Evolutionary conservation across 1,284 basidiomycete species (phyloP).

Genomic region (Lignosus rhinocerotis): DNA sequence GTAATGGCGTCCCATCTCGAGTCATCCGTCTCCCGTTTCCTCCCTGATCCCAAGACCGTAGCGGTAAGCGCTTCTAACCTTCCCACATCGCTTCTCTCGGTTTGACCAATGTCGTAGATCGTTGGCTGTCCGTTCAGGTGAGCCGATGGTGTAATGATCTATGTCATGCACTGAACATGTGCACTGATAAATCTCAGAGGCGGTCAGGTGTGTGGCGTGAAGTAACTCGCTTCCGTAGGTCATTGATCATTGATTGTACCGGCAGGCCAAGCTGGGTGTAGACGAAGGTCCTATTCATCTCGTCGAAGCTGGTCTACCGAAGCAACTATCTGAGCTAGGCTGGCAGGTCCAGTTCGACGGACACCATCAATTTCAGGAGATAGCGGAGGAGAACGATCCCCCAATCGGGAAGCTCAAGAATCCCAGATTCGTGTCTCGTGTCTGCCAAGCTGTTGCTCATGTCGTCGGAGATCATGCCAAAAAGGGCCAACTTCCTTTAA

Average conservation of each 20-base stretch:
- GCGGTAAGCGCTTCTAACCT: constrained; percentile 48
- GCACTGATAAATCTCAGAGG: constrained; percentile 39
- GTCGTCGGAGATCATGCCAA: constrained; percentile 75
- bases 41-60: constrained; percentile 67
- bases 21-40: constrained; percentile 44
- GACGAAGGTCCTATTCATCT: constrained; percentile 89
- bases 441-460: constrained; percentile 79
- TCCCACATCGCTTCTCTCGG: constrained; percentile 4
- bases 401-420: constrained; percentile 90
- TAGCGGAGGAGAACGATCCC: constrained; percentile 67
- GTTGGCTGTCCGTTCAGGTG: constrained; percentile 78
- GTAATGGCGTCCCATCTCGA: constrained; percentile 22
- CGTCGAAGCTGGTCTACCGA: constrained; percentile 79
- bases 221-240: not conserved
- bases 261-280: constrained; percentile 78
- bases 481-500: constrained; percentile 84
- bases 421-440: constrained; percentile 83
- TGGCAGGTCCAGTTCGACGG: constrained; percentile 91
- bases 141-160: constrained; percentile 18
- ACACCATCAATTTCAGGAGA: constrained; percentile 85
- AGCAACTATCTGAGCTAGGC: constrained; percentile 78
- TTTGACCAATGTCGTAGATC: constrained; percentile 45
- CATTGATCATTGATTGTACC: constrained; percentile 10
- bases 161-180: constrained; percentile 1
- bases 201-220: constrained; percentile 46